Base-by-base conservation (phyloP, 1,284 basidiomycete genomes). In the Gymnopus androsaceus region DNA sequence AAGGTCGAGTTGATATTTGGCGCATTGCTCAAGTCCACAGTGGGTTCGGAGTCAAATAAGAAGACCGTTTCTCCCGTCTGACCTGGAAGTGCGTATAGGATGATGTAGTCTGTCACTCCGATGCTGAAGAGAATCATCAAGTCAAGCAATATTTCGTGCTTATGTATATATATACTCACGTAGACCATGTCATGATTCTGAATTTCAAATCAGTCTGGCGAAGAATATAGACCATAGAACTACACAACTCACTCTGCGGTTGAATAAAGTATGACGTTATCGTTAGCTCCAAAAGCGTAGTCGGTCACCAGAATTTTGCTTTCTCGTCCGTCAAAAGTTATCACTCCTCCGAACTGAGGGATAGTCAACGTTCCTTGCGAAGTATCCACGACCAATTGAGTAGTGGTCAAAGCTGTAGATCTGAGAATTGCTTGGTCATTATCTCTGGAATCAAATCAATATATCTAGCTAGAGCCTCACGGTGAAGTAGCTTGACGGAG, bases 251-350 rank as follows among this genome's bases (percentile, higher is more conserved):
- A 78, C 71, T 78, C 76, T 1, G 79, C 74, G 17, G 82, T 80
- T 2, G 78, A 77, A 63, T 80, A 80, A 15, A 79, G 55, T 3
- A 80, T 68, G 7, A 59, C 71, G 2, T 70, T 71, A 5, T 61
- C 53, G 23, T 64, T 66, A 46, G 41, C 50, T 4, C 80, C 79
- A 57, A 81, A 80, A 4, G 71, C 64, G 61, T 79, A 80, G 63
- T 82, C 77, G 0, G 75, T 79, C 14, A 79, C 75, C 15, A 82
- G 54, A 46, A 82, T 75, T 63, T 80, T 82, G 62, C 72, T 77
- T 19, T 80, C 77, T 12, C 77, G 69, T 15, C 79, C 79, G 57
- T 76, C 68, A 51, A 81, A 67, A n/a, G 75, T 76, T 17, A 82
- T 64, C 6, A 34, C 56, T 28, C 74, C 73, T 5, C 60, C 64